Evolutionary conservation across 768 basidiomycete genomes (phyloP).

Genomic region (Leccinum subtestaceum): DNA sequence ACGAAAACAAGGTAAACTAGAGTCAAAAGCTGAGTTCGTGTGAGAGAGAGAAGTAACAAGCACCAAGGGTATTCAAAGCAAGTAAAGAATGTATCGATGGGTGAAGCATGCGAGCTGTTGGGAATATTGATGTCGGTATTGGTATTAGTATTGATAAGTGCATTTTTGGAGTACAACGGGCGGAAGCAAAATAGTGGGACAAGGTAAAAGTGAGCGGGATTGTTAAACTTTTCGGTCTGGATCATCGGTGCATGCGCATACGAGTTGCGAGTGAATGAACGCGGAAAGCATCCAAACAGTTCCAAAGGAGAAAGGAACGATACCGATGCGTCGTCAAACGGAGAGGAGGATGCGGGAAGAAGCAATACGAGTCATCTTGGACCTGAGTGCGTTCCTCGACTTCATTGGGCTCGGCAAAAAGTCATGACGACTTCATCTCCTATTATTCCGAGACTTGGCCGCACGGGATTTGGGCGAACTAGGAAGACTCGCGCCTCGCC

Average conservation of each 20-base stretch:
- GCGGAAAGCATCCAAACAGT: background rate
- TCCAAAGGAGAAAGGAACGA: background rate
- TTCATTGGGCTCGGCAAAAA: background rate
- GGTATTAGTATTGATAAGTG: slow-evolving; percentile 11
- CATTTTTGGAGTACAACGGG: slow-evolving; percentile 16
- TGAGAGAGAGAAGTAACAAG: background rate
- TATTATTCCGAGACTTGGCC: slow-evolving; percentile 52
- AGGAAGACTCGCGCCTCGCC: slow-evolving; percentile 64
- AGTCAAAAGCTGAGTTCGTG: slow-evolving; percentile 2
- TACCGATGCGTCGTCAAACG: background rate
- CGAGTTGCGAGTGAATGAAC: background rate
- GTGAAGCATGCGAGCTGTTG: slow-evolving; percentile 2
- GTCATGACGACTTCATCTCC: slow-evolving; percentile 33
- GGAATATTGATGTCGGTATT: background rate
- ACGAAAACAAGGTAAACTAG: background rate
- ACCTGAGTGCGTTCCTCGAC: background rate
- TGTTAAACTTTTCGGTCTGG: background rate
- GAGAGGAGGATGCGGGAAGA: background rate
- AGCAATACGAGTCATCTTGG: background rate
- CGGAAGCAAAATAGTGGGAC: slow-evolving; percentile 1
- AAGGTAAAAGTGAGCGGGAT: background rate
- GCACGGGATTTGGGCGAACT: slow-evolving; percentile 42
- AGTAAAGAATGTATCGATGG: slow-evolving; percentile 6
- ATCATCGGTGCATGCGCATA: background rate
- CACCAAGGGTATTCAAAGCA: background rate